Evolutionary conservation across 495 filamentous ascomycete genomes (phyloP), one percentile per base, ranked within the genome.

Genomic region (Hyaloscypha variabilis): DNA sequence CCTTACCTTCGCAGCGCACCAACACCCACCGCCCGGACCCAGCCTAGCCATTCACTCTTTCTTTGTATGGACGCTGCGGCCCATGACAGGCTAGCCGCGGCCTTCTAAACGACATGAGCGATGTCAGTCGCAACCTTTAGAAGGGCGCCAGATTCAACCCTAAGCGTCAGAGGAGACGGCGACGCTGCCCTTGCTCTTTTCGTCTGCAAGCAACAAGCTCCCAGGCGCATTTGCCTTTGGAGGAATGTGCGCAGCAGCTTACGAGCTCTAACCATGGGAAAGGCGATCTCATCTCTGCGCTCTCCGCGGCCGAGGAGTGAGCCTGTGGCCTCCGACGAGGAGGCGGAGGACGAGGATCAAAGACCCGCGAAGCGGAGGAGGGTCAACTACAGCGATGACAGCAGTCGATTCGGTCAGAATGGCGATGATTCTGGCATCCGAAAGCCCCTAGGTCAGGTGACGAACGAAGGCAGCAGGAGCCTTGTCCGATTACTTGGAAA

Each of bases 311-410:
- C 42, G 23, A 25, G 21, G 19, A 24, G 58, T 42, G 62, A 64
- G 13, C 28, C 5, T 14, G 24, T 24, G 11, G 24, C n/a, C 28
- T 29, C 36, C 17, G 53, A 71, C 23, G 63, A 63, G 24, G 67
- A 67, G 14, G n/a, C n/a, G n/a, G 60, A 67, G 6, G 50, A 62
- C 19, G 67, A 69, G 19, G 64, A 65, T n/a, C 28, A 17, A 25
- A 31, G 64, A 56, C 63, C 67, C 17, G 55, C 70, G 11, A 72
- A 72, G 49, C 60, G 70, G 42, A 57, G 64, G 17, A 69, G 46
- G 55, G 59, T 31, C 21, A 57, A 51, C 49, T 19, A 52, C 14
- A 21, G 21, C 23, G 19, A 54, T 24, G n/a, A 63, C 31, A 11
- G 3, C 0, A 11, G 23, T 30, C 24, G 30, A 39, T n/a, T 51